A percentile compares a stretch with the other conserved stretches of the same genome.
These are phyloP conservation scores for Tillandsia fasciculata DNA, from an alignment of 176 grass and related monocot species.

Conservation along the genomic window DNA sequence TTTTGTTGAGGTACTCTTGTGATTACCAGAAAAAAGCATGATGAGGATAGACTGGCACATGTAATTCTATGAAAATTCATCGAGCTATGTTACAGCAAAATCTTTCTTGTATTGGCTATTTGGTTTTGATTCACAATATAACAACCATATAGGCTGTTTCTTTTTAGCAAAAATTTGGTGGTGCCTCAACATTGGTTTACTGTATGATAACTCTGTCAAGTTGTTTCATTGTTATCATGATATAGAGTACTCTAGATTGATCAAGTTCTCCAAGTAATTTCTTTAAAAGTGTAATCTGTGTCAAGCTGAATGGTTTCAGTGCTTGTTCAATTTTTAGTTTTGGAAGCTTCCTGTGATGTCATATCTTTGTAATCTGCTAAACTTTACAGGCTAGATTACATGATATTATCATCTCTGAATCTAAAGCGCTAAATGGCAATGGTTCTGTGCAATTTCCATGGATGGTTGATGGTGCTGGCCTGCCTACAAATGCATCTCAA, in stretches of 20 bases:
- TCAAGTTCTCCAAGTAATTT: background rate
- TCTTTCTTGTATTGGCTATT: too few species aligned
- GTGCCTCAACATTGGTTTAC: too few species aligned
- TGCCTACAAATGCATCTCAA: slow-evolving; percentile 71
- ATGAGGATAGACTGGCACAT: too few species aligned
- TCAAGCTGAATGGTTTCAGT: background rate
- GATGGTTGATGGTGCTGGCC: slow-evolving; percentile 90
- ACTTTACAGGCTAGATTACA: slow-evolving; percentile 53
- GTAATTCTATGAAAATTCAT: too few species aligned
- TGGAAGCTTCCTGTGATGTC: background rate
- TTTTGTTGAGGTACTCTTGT: too few species aligned
- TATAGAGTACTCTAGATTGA: background rate
- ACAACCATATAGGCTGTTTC: too few species aligned
- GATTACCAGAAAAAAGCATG: too few species aligned
- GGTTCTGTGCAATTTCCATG: slow-evolving; percentile 47
- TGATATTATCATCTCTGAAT: slow-evolving; percentile 57
- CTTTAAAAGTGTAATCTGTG: background rate
- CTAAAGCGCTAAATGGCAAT: slow-evolving; percentile 39
- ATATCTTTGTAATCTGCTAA: background rate
- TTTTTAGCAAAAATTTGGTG: too few species aligned
- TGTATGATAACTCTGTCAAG: too few species aligned
- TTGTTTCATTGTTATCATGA: background rate
- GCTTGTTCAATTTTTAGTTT: slow-evolving; percentile 6
- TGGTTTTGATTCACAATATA: too few species aligned
- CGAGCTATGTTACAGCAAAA: too few species aligned